Conservation (phyloP, 257 asterid species). For the Verbena officinalis region DNA sequence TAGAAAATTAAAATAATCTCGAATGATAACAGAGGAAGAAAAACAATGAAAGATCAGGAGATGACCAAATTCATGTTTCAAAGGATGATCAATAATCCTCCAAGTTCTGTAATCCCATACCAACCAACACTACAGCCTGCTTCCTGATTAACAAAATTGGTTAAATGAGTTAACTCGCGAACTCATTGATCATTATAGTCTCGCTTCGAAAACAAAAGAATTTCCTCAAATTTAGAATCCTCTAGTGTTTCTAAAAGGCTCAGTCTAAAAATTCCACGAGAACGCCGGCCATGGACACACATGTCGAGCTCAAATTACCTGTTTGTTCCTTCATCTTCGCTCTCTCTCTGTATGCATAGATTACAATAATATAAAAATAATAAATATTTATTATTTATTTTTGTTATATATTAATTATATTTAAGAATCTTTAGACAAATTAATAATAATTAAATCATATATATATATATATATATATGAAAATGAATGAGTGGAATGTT, state of each 20-base stretch:
- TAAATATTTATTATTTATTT: too few relatives aligned
- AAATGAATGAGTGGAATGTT: too few relatives aligned
- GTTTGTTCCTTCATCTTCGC: conserved; percentile 33
- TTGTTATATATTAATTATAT: too few relatives aligned
- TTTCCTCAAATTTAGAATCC: conserved; percentile 36
- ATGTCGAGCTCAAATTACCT: conserved; percentile 41
- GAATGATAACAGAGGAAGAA: neutral
- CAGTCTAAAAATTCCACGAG: conserved; percentile 25
- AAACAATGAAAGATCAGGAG: neutral
- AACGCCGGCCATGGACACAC: conserved; percentile 43
- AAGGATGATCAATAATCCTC: conserved; percentile 9
- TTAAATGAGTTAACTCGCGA: conserved; percentile 23
- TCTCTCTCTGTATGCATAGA: neutral
- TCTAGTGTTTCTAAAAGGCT: conserved; percentile 13
- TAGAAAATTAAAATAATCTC: neutral
- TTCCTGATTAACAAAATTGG: conserved; percentile 10
- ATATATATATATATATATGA: too few relatives aligned
- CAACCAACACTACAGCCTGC: conserved; percentile 5
- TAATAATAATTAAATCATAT: too few relatives aligned
- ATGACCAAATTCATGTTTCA: neutral
- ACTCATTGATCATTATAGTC: conserved; percentile 16
- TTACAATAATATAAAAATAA: neutral
- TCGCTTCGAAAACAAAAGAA: conserved; percentile 10
- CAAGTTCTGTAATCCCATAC: conserved; percentile 5
- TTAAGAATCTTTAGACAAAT: too few relatives aligned